Evolutionary conservation across 2,329 filamentous ascomycete species (phyloP), one percentile per base, ranked within the genome.

Genomic region (Fusarium sterilihyphosum): DNA sequence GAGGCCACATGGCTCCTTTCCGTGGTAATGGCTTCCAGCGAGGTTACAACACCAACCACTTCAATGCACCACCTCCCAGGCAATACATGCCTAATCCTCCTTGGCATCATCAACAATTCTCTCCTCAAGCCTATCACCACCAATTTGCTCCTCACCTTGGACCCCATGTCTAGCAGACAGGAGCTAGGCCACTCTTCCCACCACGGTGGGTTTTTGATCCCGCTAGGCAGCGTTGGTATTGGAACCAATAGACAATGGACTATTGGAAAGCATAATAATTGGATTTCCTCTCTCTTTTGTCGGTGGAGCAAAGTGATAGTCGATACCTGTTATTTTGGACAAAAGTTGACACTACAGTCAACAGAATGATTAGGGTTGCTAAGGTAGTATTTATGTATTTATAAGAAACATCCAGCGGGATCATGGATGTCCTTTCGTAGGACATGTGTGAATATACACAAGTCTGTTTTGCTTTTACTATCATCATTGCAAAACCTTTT

Each of bases 111-210:
- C 68, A 61, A 1, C 71, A 74, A 26, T 71, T 52, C 26, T 35
- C 73, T 26, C 43, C 47, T 38, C 67, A 71, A 17, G 62, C 59
- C 24, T 73, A 71, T 13, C 59, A 72, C 10, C 71, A 72, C 29
- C 65, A 71, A 20, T 20, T 71, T 16, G 58, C 68, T 46, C 58
- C 71, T 13, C 75, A 77, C 31, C 63, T 73, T 8, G 67, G 70
- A 33, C 70, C 49, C 52, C 44, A 63, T 38, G 59, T 66, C 50
- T 75, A 75, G 56, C 26, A 61, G 41, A n/a, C 50, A 20, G 46
- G 8, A 49, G 52, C 8, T n/a, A 40, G 46, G 40, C 24, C 37
- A n/a, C 16, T 8, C 26, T 29, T n/a, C 29, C 17, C 41, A 18
- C 16, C 8, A 12, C 14, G n/a, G 37, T 64, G 47, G 50, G 49